Evolutionary conservation across 176 grass and related monocot genomes (phyloP).

Genomic region (Carex scoparia): DNA sequence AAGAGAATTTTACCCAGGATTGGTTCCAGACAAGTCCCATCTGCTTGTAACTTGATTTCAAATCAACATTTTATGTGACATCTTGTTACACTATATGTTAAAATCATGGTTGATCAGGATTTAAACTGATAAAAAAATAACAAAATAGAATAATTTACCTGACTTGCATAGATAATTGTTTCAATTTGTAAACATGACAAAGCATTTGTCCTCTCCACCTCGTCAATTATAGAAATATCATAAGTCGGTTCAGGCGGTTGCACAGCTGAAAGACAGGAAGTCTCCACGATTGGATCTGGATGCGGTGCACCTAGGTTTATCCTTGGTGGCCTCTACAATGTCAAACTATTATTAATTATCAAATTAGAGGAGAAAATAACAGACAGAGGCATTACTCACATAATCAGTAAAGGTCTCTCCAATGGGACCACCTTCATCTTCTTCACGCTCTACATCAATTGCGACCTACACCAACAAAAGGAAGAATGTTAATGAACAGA

Average conservation of each 20-base stretch:
- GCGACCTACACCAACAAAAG: slow-evolving; percentile 56
- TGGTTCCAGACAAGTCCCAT: background rate
- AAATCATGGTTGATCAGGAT: background rate
- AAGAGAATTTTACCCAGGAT: background rate
- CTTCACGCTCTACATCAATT: slow-evolving; percentile 92
- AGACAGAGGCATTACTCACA: slow-evolving; percentile 39
- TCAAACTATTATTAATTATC: slow-evolving; percentile 28
- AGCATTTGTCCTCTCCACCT: slow-evolving; percentile 64
- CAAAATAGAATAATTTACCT: slow-evolving; percentile 53
- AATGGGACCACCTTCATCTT: slow-evolving; percentile 85
- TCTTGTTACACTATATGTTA: background rate
- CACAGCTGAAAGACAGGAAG: slow-evolving; percentile 93
- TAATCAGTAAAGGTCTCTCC: slow-evolving; percentile 99
- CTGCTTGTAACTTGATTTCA: background rate
- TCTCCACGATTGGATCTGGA: slow-evolving; percentile 98
- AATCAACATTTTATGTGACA: background rate
- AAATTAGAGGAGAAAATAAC: slow-evolving; percentile 10
- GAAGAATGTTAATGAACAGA: background rate
- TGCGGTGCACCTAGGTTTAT: slow-evolving; percentile 69
- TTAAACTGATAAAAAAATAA: background rate
- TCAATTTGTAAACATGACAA: slow-evolving; percentile 98
- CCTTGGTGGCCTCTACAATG: slow-evolving; percentile 73
- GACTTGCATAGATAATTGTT: slow-evolving; percentile 95
- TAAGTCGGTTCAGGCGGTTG: slow-evolving; percentile 97
- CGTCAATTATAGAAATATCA: slow-evolving; percentile 61